Evolutionary conservation across 805 yeast species (phyloP).

Genomic region (Saturnispora diversa): DNA sequence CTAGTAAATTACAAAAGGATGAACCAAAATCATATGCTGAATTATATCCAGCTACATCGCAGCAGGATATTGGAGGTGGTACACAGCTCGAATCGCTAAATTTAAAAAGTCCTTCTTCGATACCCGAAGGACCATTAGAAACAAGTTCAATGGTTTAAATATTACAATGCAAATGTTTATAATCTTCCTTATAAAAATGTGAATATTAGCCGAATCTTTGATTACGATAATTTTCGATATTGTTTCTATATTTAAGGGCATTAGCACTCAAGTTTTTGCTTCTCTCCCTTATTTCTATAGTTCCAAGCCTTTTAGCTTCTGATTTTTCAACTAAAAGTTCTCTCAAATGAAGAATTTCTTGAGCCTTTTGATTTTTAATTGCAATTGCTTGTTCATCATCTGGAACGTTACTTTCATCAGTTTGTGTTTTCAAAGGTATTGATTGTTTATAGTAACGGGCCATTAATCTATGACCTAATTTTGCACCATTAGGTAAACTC

Average conservation of each 20-base stretch:
- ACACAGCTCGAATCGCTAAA: conserved; percentile 6
- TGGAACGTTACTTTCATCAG: conserved; percentile 42
- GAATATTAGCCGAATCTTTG: conserved; percentile 15
- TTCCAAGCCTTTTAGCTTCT: conserved; percentile 38
- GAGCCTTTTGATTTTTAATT: conserved; percentile 17
- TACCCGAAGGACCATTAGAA: conserved; percentile 12
- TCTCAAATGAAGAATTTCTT: conserved; percentile 13
- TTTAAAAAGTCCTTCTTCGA: conserved; percentile 1
- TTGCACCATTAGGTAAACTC: conserved; percentile 65
- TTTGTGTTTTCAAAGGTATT: conserved; percentile 33
- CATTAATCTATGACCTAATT: conserved; percentile 72
- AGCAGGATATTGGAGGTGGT: not conserved
- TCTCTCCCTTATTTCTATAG: conserved; percentile 14
- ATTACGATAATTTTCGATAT: conserved; percentile 63
- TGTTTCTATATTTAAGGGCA: conserved; percentile 58
- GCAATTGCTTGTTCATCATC: conserved; percentile 49
- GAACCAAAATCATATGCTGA: conserved; percentile 8
- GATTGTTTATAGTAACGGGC: conserved; percentile 61
- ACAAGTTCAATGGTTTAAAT: conserved; percentile 13
- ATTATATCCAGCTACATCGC: conserved; percentile 2
- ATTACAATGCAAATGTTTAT: not conserved
- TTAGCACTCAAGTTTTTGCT: conserved; percentile 32
- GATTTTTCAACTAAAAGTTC: conserved; percentile 24
- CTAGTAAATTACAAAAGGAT: too few species aligned
- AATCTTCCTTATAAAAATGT: not conserved